Percentiles rank a stretch among this genome's conserved stretches.
phyloP scores from a whole-genome alignment of 176 grass and related monocot species.

The Elymus sibiricus region DNA sequence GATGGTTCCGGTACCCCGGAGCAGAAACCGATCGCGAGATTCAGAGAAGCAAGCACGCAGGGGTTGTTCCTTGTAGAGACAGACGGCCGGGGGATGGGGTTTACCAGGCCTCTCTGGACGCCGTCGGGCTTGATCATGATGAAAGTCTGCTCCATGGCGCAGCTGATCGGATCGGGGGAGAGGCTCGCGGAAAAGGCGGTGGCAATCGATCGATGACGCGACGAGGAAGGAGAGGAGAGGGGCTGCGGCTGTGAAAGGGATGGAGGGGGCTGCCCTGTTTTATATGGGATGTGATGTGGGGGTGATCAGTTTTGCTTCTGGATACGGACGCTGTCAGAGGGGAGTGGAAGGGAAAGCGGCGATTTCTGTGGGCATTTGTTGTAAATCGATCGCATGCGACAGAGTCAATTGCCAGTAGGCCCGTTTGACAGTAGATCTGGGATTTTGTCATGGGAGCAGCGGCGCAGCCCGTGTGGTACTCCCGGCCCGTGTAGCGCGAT shows the following conservation, averaged over 20 bases:
- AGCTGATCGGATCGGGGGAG: not conserved
- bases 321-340: too few species aligned
- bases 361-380: too few species aligned
- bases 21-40: not conserved
- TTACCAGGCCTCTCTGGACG: conserved; percentile 60
- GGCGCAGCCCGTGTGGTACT: too few species aligned
- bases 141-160: conserved; percentile 54
- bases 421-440: too few species aligned
- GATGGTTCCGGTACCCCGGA: not conserved
- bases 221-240: not conserved
- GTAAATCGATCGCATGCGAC: too few species aligned
- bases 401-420: too few species aligned
- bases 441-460: too few species aligned
- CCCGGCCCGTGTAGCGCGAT: too few species aligned
- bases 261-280: not conserved
- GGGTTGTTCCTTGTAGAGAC: not conserved
- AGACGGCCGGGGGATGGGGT: not conserved
- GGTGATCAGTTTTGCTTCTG: not conserved
- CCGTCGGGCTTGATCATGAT: conserved; percentile 81
- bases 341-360: too few species aligned
- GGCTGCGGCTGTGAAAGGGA: not conserved
- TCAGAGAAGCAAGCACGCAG: not conserved
- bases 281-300: not conserved
- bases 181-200: not conserved
- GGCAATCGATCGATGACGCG: not conserved